A percentile compares a stretch with the other conserved stretches of the same genome.
These are phyloP conservation scores for Poa annua DNA, from an alignment of 176 grass and related monocot species.

Conservation along the genomic window DNA sequence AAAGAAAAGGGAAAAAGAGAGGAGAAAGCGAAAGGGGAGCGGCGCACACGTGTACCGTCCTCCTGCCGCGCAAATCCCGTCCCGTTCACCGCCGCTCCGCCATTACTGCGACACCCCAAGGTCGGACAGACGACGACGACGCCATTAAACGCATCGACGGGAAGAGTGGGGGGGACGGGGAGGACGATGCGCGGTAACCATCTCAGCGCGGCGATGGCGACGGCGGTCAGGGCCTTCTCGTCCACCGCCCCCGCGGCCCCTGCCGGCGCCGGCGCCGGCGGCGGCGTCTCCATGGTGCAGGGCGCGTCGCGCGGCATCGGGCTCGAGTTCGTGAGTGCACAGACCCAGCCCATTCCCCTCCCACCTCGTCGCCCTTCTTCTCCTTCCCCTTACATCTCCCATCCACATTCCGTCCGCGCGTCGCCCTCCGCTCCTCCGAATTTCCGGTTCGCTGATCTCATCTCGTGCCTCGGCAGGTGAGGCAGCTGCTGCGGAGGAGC, in stretches of 20 bases:
- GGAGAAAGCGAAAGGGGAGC: background rate
- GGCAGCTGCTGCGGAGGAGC: slow-evolving; percentile 71
- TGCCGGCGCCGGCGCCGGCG: slow-evolving; percentile 15
- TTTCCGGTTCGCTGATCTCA: background rate
- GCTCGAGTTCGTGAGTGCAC: slow-evolving; percentile 78
- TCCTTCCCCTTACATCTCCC: background rate
- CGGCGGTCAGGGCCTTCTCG: slow-evolving; percentile 56
- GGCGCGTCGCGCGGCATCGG: slow-evolving; percentile 85
- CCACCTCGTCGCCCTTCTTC: background rate
- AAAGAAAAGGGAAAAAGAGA: background rate
- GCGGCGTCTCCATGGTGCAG: slow-evolving; percentile 86
- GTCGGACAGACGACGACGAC: background rate
- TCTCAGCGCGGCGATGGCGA: slow-evolving; percentile 36
- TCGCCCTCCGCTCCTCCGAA: background rate
- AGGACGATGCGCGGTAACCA: background rate
- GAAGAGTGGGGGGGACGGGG: background rate
- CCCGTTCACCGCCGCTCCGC: background rate
- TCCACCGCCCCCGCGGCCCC: background rate
- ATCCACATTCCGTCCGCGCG: background rate
- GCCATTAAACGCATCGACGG: background rate
- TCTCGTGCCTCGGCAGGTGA: slow-evolving; percentile 51
- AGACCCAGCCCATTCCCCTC: background rate
- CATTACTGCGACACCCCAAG: slow-evolving; percentile 7
- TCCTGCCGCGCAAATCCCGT: slow-evolving; percentile 31
- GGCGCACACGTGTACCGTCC: slow-evolving; percentile 30